Base-by-base conservation (phyloP, 768 basidiomycete species). In the Amanita muscaria region DNA sequence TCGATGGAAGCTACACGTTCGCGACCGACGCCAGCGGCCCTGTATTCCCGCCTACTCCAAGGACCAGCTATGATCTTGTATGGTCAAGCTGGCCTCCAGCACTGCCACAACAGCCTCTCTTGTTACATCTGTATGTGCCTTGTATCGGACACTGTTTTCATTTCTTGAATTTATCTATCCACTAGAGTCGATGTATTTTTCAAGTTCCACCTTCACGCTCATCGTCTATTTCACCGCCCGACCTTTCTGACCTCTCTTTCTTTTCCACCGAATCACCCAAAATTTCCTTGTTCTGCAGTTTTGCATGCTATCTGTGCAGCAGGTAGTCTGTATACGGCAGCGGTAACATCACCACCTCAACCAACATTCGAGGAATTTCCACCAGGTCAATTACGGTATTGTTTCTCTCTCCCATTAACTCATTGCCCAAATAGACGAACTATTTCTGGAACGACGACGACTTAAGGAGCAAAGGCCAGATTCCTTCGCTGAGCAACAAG, bases 241-340 rank as follows among this genome's bases (percentile, higher is more conserved):
- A 76, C 70, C 21, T 87, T 92, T 53, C 66, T 87, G 59, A 64
- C 74, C 9, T 69, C 77, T 1, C 70, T 91, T 32, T 63, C 73
- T 0, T 64, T 87, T 4, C 75, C 83, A 1, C 81, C 83, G 0
- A 72, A 67, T 18, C 82, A 88, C 51, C 73, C 78, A 3, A 76
- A 80, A 46, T 93, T 89, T 54, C 90, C 90, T 6, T 69, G 73
- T 24, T 57, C 73, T 5, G 72, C 81, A 7, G 62, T 90, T 31
- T 71, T 93, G 0, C 89, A 93, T 56, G 86, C 87, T n/a, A 85
- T 93, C 40, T 89, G 88, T 60, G 88, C 87, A 2, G 69, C 82
- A 27, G 81, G 83, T 12, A 80, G 85, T 46, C 63, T 82, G 16
- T 88, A 88, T 51, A 88, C 84, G 1, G 77, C 80, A 12, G 80